These are phyloP conservation scores for Metroxylon sagu DNA, from an alignment of 176 grass and related monocot genomes.

Conservation along the genomic window DNA sequence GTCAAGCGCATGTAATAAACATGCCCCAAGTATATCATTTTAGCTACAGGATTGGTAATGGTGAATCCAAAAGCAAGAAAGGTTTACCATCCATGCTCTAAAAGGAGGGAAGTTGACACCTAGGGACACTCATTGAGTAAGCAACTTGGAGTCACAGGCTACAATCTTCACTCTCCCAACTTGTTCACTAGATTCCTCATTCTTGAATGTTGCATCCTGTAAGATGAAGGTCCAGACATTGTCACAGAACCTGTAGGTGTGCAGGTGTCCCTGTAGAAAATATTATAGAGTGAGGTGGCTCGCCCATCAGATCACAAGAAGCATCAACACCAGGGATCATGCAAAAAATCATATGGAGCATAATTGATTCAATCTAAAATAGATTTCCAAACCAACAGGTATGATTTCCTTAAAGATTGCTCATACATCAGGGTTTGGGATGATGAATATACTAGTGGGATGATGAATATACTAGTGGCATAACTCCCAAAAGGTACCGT, in stretches of 20 bases:
- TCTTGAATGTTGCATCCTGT: conserved; percentile 50
- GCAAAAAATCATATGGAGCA: no score
- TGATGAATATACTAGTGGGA: no score
- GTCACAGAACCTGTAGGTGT: conserved; percentile 89
- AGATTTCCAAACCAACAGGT: no score
- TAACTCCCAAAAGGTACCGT: no score
- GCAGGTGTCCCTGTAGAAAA: conserved; percentile 68
- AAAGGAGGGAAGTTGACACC: neutral
- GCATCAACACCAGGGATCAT: no score
- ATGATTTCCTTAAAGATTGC: no score
- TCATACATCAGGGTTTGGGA: no score
- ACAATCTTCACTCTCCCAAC: conserved; percentile 71
- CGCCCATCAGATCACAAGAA: neutral
- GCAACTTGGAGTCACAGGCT: conserved; percentile 79
- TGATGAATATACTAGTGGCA: no score
- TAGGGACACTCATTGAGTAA: conserved; percentile 33
- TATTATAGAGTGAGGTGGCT: conserved; percentile 3
- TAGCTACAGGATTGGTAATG: neutral
- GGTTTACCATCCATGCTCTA: neutral
- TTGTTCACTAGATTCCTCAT: conserved; percentile 31
- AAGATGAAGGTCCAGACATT: conserved; percentile 85
- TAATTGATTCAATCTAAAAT: no score
- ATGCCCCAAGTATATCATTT: no score
- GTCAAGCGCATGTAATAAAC: no score
- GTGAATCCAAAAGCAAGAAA: neutral